Evolutionary conservation across 352 stramenopile species (phyloP).

Genomic region (Pseudoperonospora humuli): DNA sequence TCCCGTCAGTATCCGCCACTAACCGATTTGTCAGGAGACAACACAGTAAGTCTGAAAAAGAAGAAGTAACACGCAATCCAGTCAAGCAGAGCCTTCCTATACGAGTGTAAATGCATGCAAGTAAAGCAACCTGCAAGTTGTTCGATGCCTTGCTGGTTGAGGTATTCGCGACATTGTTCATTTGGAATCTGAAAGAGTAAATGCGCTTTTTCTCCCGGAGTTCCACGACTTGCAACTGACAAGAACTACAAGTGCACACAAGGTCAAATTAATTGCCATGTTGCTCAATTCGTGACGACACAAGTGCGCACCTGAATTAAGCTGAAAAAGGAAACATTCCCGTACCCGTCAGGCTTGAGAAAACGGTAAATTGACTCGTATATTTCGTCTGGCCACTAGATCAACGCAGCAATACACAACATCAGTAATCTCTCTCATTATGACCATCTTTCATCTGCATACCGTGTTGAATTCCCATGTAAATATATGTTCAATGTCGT

Average conservation of each 20-base stretch:
- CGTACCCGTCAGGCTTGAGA: constrained; percentile 47
- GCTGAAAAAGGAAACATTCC: constrained; percentile 54
- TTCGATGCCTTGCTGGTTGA: constrained; percentile 32
- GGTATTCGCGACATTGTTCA: constrained; percentile 14
- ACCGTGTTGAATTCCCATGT: constrained; percentile 41
- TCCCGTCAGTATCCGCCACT: constrained; percentile 14
- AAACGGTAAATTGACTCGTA: constrained; percentile 35
- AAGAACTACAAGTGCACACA: constrained; percentile 23
- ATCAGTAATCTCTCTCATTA: background rate
- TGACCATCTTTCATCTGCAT: background rate
- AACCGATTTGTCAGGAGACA: constrained; percentile 41
- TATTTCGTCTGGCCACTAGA: constrained; percentile 40
- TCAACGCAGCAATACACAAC: background rate
- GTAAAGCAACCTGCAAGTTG: constrained; percentile 37
- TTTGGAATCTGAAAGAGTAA: constrained; percentile 47
- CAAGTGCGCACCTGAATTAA: constrained; percentile 42
- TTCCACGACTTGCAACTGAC: constrained; percentile 35
- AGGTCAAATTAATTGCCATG: background rate
- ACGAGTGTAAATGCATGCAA: background rate
- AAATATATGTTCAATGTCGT: constrained; percentile 50
- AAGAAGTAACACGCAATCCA: background rate
- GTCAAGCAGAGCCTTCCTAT: background rate
- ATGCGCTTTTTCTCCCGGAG: constrained; percentile 37
- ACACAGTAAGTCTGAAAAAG: constrained; percentile 36
- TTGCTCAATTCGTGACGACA: background rate